Conservation (phyloP, 78 protist species). For the Bigelowiella natans region DNA sequence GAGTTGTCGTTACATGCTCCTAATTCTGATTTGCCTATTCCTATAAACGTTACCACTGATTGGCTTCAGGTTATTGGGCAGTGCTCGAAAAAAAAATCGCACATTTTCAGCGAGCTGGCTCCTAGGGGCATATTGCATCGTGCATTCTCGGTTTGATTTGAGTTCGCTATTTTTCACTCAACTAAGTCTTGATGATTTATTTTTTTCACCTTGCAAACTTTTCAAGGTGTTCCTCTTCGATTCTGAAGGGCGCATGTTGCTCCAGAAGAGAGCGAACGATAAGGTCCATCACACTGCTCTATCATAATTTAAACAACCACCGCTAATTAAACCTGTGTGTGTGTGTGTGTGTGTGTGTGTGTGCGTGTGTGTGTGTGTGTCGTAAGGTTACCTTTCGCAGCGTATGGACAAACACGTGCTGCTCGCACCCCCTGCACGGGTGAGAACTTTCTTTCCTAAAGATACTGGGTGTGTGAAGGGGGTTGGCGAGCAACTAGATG, state of each 20-base stretch:
- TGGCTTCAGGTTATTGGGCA: slow-evolving; percentile 7
- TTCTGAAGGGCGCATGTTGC: slow-evolving; percentile 4
- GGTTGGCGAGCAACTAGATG: too few species aligned
- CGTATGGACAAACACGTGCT: slow-evolving; percentile 57
- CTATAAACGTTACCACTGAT: background rate
- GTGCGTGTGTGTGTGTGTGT: background rate
- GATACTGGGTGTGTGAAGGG: too few species aligned
- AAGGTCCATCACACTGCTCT: too few species aligned
- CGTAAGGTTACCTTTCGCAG: slow-evolving; percentile 22
- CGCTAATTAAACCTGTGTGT: too few species aligned
- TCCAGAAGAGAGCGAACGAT: slow-evolving; percentile 37
- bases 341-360: background rate
- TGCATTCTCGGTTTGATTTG: slow-evolving; percentile 37
- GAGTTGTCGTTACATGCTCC: background rate
- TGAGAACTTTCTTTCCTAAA: too few species aligned
- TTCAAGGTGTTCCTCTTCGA: slow-evolving; percentile 44
- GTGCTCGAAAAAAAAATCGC: slow-evolving; percentile 27
- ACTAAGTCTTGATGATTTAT: too few species aligned
- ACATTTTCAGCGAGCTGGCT: background rate
- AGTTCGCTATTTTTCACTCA: too few species aligned
- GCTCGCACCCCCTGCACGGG: slow-evolving; percentile 51
- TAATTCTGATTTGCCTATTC: background rate
- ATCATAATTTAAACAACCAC: too few species aligned
- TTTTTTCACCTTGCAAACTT: too few species aligned
- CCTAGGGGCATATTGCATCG: slow-evolving; percentile 34